phyloP scores from a whole-genome alignment of 352 stramenopile species.

The Phytophthora quininea region DNA sequence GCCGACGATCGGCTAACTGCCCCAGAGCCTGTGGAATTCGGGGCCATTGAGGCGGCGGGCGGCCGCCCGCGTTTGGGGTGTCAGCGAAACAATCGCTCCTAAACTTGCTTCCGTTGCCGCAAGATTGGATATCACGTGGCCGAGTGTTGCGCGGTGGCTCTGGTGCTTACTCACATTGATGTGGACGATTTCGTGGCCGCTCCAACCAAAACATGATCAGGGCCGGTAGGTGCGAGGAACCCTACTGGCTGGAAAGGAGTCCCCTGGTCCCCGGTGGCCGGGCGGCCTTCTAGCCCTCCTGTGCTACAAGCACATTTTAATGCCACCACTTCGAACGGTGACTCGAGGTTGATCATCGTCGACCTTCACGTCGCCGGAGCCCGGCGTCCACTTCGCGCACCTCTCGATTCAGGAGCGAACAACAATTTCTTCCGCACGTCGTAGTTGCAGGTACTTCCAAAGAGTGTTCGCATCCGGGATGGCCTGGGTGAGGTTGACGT shows the following conservation, averaged over 20 bases:
- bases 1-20: background rate
- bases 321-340: constrained; percentile 9
- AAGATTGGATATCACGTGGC: constrained; percentile 3
- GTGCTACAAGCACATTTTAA: constrained; percentile 14
- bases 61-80: background rate
- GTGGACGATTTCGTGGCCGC: background rate
- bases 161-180: background rate
- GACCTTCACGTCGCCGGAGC: constrained; percentile 2
- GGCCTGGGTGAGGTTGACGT: constrained; percentile 7
- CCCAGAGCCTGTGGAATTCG: constrained; percentile 23
- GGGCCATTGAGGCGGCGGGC: background rate
- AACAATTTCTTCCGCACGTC: constrained; percentile 28
- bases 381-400: constrained; percentile 11
- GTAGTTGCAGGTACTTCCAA: constrained; percentile 10
- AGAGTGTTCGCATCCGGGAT: constrained; percentile 1
- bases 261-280: background rate
- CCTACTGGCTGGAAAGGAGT: constrained; percentile 18
- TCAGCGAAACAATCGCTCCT: background rate
- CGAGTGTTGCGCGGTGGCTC: constrained; percentile 6
- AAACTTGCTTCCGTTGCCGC: background rate
- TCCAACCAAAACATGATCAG: background rate
- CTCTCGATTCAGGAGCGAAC: constrained; percentile 30
- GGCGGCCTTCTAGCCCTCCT: constrained; percentile 4
- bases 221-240: constrained; percentile 1
- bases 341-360: constrained; percentile 14